Base-by-base conservation (phyloP, 495 filamentous ascomycete species). In the Umbilicaria muhlenbergii region DNA sequence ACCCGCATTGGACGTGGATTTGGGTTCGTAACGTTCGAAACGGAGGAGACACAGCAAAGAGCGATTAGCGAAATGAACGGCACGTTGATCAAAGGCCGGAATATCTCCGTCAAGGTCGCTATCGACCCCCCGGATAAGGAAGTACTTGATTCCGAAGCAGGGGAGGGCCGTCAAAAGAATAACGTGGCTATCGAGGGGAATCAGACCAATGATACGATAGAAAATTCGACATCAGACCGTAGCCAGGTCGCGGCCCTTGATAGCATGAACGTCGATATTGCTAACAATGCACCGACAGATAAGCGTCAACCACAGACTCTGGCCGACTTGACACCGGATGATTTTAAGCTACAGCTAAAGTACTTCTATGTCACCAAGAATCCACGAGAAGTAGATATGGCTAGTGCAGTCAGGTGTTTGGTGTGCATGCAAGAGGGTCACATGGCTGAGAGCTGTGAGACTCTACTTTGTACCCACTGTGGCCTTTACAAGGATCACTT, bases 61-160 rank as follows among this genome's bases (percentile, higher is more conserved):
- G 87, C 88, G 41, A 86, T 93, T 48, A 60, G 68, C 24, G 88
- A 94, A 71, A 95, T 95, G 88, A 93, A 95, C 66, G 88, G 86
- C 62, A 94, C 89, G 78, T 80, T 86, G 51, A 86, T 94, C 46
- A 88, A 94, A 58, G 88, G 88, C 35, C 86, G 88, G 50, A 87
- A 93, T 71, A 94, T 95, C 55, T 87, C 88, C 48, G 88, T 95
- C 69, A 95, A 95, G 83, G 83, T 94, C 52, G 88, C 88, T 58
- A 94, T 95, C 54, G 88, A 95, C 66, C 92, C 84, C 74, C 87
- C 87, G 47, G 86, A 86, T 65, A 95, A 94, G 78, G 86, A 91
- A 55, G 86, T 94, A 44, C 82, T 87, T 50, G 77, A 83, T 59
- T 64, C 69, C 43, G 61, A 64, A 36, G 66, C 63, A 43, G 51